Evolutionary conservation across 345 rosid genomes (phyloP).

Genomic region (Tarenaya hassleriana): DNA sequence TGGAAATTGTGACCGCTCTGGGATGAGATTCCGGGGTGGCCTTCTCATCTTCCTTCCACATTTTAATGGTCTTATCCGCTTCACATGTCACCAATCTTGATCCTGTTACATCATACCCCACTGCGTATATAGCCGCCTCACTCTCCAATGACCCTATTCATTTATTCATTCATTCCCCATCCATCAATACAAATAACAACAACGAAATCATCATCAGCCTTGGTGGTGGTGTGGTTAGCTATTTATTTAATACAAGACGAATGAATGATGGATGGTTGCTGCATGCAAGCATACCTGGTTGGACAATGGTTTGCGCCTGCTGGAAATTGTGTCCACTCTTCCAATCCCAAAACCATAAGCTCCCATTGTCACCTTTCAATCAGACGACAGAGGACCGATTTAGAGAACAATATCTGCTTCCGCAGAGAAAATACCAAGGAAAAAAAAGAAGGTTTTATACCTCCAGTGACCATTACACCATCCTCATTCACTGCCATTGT

Average conservation of each 20-base stretch:
- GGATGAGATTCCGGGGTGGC: constrained; percentile 96
- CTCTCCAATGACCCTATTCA: constrained; percentile 99
- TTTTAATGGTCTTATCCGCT: constrained; percentile 94
- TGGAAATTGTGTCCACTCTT: constrained; percentile 97
- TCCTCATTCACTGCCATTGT: constrained; percentile 95
- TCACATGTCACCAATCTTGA: constrained; percentile 81
- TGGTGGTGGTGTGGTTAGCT: too few relatives aligned
- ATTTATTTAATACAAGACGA: too few relatives aligned
- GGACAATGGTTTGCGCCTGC: constrained; percentile 90
- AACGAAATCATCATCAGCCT: too few relatives aligned
- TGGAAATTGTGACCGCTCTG: constrained; percentile 85
- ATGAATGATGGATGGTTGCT: too few relatives aligned
- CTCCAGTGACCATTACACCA: constrained; percentile 97
- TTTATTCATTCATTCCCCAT: too few relatives aligned
- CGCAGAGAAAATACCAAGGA: background rate
- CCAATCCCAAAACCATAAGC: constrained; percentile 99
- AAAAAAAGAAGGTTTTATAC: constrained; percentile 20
- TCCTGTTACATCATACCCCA: constrained; percentile 71
- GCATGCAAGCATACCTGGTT: constrained; percentile 54
- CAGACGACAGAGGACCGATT: background rate
- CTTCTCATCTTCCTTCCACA: constrained; percentile 96
- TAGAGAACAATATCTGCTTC: background rate
- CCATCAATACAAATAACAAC: too few relatives aligned
- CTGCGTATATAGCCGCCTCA: constrained; percentile 94
- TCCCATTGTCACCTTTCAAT: constrained; percentile 86